phyloP scores from a whole-genome alignment of 495 filamentous ascomycete genomes.

The Glutinoglossum americanum region DNA sequence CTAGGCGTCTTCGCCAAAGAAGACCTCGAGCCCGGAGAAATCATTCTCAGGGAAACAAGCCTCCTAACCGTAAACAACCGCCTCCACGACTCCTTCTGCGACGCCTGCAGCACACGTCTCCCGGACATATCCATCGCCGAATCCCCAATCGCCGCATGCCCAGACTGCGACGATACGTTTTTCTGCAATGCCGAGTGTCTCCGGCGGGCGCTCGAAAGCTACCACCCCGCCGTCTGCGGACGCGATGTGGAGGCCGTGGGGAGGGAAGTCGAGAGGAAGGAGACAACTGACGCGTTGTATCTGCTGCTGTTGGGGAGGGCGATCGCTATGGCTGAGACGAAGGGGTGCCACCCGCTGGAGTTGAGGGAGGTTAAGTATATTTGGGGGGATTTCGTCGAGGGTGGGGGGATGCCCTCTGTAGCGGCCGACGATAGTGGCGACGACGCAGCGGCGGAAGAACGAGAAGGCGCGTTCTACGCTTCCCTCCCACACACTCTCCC shows the following conservation, averaged over 20 bases:
- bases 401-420: not conserved
- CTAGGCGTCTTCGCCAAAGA: constrained; percentile 75
- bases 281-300: constrained; percentile 60
- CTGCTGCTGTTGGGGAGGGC: constrained; percentile 56
- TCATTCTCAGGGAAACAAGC: constrained; percentile 58
- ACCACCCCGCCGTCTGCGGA: constrained; percentile 76
- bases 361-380: constrained; percentile 75
- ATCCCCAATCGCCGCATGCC: constrained; percentile 24
- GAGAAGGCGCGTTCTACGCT: no score
- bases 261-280: constrained; percentile 49
- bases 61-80: constrained; percentile 66
- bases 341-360: constrained; percentile 61
- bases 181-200: constrained; percentile 68
- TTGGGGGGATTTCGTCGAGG: constrained; percentile 56
- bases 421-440: not conserved
- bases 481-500: no score
- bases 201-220: constrained; percentile 43
- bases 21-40: constrained; percentile 54
- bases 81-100: constrained; percentile 59
- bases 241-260: constrained; percentile 55
- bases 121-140: constrained; percentile 20
- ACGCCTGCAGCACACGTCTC: constrained; percentile 59
- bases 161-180: constrained; percentile 58
- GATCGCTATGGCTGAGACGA: constrained; percentile 70
- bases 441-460: no score